phyloP scores from a whole-genome alignment of 331 rosid genomes.

The Prunus yedoensis region DNA sequence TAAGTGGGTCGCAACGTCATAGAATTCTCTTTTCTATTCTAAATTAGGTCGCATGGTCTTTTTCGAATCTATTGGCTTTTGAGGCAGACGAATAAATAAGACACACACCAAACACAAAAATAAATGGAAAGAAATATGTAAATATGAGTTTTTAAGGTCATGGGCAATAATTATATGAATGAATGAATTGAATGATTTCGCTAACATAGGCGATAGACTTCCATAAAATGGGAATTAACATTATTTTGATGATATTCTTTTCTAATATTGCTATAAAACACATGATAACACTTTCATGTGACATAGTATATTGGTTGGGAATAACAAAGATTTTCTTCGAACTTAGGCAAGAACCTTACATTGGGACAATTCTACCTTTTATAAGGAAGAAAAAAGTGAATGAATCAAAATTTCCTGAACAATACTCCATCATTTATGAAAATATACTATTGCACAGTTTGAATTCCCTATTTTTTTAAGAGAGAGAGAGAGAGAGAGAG shows the following conservation, averaged over 20 bases:
- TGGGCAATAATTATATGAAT: background rate
- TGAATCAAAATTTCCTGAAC: background rate
- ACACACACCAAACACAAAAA: background rate
- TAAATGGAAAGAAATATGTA: too few relatives aligned
- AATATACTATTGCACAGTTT: background rate
- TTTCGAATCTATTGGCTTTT: background rate
- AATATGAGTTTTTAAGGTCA: background rate
- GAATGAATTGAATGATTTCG: too few relatives aligned
- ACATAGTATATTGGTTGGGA: too few relatives aligned
- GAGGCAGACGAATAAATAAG: background rate
- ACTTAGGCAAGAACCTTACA: too few relatives aligned
- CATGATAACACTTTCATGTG: too few relatives aligned
- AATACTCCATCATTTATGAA: background rate
- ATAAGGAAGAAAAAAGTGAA: too few relatives aligned
- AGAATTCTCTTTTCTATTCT: background rate
- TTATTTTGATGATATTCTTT: too few relatives aligned
- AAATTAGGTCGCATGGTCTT: background rate
- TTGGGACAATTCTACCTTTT: background rate
- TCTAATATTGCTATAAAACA: too few relatives aligned
- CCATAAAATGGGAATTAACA: rapidly evolving
- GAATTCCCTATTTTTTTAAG: background rate
- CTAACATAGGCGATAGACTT: too few relatives aligned
- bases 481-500: too few relatives aligned
- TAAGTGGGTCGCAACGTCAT: background rate
- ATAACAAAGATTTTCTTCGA: too few relatives aligned